Conservation (phyloP, 306 rosid species). For the Castanopsis chinensis region DNA sequence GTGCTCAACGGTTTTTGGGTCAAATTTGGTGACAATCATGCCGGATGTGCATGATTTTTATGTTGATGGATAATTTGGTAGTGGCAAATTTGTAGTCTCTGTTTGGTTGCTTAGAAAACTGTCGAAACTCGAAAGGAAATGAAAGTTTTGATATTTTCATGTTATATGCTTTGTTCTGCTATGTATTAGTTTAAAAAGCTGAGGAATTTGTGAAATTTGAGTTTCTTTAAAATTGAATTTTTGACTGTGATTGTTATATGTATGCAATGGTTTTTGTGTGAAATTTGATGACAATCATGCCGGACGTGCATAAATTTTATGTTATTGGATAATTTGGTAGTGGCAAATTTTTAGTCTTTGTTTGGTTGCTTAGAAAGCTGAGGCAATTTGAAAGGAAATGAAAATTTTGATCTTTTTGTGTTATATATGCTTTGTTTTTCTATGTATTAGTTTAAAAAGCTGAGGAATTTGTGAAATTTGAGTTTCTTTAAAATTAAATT, state of each 20-base stretch:
- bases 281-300: no score
- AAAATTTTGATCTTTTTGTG: background rate
- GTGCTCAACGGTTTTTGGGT: slow-evolving; percentile 23
- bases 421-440: background rate
- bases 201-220: no score
- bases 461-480: background rate
- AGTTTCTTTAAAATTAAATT: background rate
- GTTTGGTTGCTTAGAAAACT: no score
- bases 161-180: no score
- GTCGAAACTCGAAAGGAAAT: no score
- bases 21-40: slow-evolving; percentile 46
- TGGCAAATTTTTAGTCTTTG: background rate
- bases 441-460: background rate
- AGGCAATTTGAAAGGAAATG: background rate
- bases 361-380: slow-evolving; percentile 10
- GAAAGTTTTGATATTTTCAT: no score
- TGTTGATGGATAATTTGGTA: background rate
- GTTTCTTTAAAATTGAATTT: no score
- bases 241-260: no score
- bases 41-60: slow-evolving; percentile 64
- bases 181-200: no score
- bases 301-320: background rate
- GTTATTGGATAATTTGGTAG: background rate
- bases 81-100: no score
- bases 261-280: no score